Evolutionary conservation across 495 filamentous ascomycete species (phyloP).

Genomic region (Cryomyces antarcticus): DNA sequence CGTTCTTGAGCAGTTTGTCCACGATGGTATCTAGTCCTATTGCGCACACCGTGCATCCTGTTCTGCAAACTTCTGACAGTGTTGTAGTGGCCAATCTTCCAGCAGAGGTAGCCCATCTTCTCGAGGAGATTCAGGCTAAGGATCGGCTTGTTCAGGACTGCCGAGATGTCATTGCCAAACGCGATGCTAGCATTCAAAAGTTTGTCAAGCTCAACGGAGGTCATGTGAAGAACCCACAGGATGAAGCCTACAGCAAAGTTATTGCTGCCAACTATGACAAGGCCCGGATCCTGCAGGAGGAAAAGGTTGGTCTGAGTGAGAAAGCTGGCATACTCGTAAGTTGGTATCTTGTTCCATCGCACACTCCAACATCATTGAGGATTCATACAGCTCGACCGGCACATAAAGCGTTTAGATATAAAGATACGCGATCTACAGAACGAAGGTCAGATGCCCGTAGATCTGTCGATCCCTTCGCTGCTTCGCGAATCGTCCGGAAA

Average conservation of each 20-base stretch:
- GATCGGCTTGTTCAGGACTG: slow-evolving; percentile 61
- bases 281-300: slow-evolving; percentile 57
- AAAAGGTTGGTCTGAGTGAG: slow-evolving; percentile 64
- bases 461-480: slow-evolving; percentile 64
- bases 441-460: slow-evolving; percentile 54
- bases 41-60: background rate
- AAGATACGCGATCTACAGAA: slow-evolving; percentile 71
- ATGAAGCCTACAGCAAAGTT: slow-evolving; percentile 47
- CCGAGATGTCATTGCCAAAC: slow-evolving; percentile 47
- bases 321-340: slow-evolving; percentile 48
- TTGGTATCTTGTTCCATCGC: background rate
- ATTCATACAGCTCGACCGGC: slow-evolving; percentile 45
- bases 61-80: slow-evolving; percentile 2
- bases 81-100: slow-evolving; percentile 61
- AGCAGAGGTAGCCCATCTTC: slow-evolving; percentile 74
- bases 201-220: slow-evolving; percentile 74
- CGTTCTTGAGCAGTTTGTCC: slow-evolving; percentile 82
- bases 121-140: slow-evolving; percentile 87
- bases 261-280: slow-evolving; percentile 52
- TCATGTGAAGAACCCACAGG: slow-evolving; percentile 64
- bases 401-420: slow-evolving; percentile 67
- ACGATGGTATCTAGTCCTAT: slow-evolving; percentile 34
- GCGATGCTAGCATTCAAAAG: slow-evolving; percentile 71
- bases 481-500: slow-evolving; percentile 38
- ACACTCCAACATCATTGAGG: background rate